These are phyloP conservation scores for Anisodus acutangulus DNA, from an alignment of 257 asterid genomes.

Conservation along the genomic window DNA sequence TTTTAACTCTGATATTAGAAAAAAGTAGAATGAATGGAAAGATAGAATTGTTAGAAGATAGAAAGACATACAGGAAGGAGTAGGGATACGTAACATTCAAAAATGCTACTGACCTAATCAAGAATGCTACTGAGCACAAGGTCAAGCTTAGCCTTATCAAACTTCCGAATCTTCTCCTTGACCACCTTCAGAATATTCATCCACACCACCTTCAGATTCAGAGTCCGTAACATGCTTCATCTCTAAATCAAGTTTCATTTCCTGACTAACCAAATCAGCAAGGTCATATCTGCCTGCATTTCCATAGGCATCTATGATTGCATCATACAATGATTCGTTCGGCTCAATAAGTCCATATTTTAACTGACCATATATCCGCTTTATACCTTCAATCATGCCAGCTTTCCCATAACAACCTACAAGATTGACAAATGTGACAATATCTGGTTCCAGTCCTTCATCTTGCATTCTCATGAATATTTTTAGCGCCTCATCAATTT, in stretches of 20 bases:
- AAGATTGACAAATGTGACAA: constrained; percentile 68
- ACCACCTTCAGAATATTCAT: constrained; percentile 30
- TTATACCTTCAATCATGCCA: constrained; percentile 89
- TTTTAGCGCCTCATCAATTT: constrained; percentile 68
- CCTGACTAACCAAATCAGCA: constrained; percentile 71
- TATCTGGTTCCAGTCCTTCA: constrained; percentile 77
- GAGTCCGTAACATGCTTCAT: constrained; percentile 44
- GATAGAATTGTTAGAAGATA: no score
- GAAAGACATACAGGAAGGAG: no score
- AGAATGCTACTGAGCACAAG: constrained; percentile 6
- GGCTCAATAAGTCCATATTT: constrained; percentile 64
- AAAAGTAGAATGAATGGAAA: no score
- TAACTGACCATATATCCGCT: constrained; percentile 68
- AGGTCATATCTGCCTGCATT: constrained; percentile 70
- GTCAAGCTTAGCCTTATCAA: neutral
- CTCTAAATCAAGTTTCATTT: constrained; percentile 63
- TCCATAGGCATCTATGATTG: constrained; percentile 70
- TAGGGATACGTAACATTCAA: no score
- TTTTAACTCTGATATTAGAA: no score
- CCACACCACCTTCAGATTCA: constrained; percentile 48
- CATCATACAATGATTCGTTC: constrained; percentile 62
- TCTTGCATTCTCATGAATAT: constrained; percentile 89
- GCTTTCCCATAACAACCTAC: constrained; percentile 84
- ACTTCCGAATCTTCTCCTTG: neutral
- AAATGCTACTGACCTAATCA: no score